Percentiles rank a stretch among this genome's conserved stretches.
These are phyloP conservation scores for Psilocybe cyanescens DNA, from an alignment of 768 basidiomycete species.

Conservation along the genomic window DNA sequence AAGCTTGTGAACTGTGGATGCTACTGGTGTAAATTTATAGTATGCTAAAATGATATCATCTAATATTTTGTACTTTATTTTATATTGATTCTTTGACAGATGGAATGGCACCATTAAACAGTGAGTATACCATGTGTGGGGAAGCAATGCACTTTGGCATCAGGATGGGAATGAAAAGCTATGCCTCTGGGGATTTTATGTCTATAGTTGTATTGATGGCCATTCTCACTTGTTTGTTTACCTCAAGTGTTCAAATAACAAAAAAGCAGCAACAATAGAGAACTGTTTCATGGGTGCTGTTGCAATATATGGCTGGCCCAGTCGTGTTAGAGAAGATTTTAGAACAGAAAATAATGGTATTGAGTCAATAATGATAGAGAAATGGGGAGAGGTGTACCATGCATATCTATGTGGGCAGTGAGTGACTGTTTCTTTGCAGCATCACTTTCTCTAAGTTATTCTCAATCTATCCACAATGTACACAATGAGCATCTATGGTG, in stretches of 20 bases:
- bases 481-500: constrained; percentile 12
- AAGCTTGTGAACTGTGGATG: constrained; percentile 32
- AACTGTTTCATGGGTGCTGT: constrained; percentile 22
- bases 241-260: constrained; percentile 31
- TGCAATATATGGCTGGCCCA: constrained; percentile 33
- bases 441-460: too few relatives aligned
- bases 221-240: constrained; percentile 36
- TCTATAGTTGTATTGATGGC: constrained; percentile 35
- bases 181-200: constrained; percentile 29
- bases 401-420: neutral
- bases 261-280: constrained; percentile 26
- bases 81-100: neutral
- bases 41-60: neutral
- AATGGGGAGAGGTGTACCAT: neutral
- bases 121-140: constrained; percentile 31
- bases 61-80: neutral
- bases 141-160: constrained; percentile 38
- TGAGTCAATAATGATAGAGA: constrained; percentile 7
- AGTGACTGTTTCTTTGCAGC: too few relatives aligned
- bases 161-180: constrained; percentile 40
- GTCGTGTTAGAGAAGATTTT: constrained; percentile 29
- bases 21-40: constrained; percentile 28
- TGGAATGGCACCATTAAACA: constrained; percentile 11
- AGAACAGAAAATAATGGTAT: constrained; percentile 30
- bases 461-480: constrained; percentile 6